Base-by-base conservation (phyloP, 1,139 yeast genomes). In the Insectozyma bohioensis region DNA sequence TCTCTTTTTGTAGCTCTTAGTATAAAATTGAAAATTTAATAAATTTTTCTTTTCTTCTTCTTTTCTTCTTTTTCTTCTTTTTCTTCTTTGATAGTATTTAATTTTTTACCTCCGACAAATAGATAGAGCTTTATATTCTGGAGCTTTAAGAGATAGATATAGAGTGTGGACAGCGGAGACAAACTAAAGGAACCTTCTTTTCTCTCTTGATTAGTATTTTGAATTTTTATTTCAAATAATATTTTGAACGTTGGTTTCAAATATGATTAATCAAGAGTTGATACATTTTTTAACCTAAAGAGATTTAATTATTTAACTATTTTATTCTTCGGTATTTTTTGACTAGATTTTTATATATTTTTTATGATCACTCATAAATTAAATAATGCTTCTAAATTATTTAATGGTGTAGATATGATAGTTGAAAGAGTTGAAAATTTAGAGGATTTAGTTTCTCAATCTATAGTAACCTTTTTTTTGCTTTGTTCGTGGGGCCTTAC, bases 161-260 rank as follows among this genome's bases (percentile, higher is more conserved):
- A 60, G 61, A 71, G 85, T 72, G 85, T 76, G 85, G 84, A 78
- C 83, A 77, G 75, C 82, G 75, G 83, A 78, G 84, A 62, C 52
- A 78, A 55, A 78, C 11, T 18, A 27, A 27, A 13, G 16, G 14
- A 4, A 19, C 9, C 6, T 16, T 9, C 5, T 8, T 10, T 8
- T 19, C 10, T 19, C 10, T 19, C 12, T 3, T 19, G 29, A 9
- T 18, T 11, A 11, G 13, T 15, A 20, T 18, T 18, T 26, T 12
- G 23, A 19, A 19, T 18, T 26, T 19, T 20, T 12, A 19, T n/a
- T 10, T 22, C 13, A 22, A 22, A 22, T 6, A n/a, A n/a, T n/a
- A n/a, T n/a, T n/a, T n/a, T n/a, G n/a, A n/a, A n/a, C n/a, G n/a
- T n/a, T n/a, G n/a, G n/a, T n/a, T n/a, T n/a, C n/a, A n/a, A 24